Base-by-base conservation (phyloP, 495 filamentous ascomycete species). In the Viridothelium virens region DNA sequence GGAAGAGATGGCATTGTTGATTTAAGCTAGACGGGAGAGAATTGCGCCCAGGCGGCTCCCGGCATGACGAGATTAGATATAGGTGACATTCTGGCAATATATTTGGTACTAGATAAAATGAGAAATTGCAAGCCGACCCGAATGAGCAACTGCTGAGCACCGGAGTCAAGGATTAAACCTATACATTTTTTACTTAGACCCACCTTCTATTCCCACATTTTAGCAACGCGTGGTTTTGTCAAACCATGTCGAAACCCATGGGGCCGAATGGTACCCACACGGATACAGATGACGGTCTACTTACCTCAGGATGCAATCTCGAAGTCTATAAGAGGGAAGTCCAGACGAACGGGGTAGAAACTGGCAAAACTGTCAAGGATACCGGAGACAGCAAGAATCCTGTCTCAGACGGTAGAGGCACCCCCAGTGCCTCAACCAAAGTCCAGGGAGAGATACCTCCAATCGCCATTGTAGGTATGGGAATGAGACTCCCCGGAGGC, bases 381-480 rank as follows among this genome's bases (percentile, higher is more conserved):
- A 14, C 41, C 7, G 14, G 14, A 7, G 41, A 14, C 41, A 14
- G 7, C 7, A 44, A 44, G 41, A 7, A 14, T 53, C 48, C 12
- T 5, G n/a, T n/a, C n/a, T 25, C 18, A n/a, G n/a, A 25, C 12
- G 48, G 18, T 25, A 14, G 18, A 53, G n/a, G 11, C 16, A 5
- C 18, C 11, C 16, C 48, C 11, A 53, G n/a, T 5, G 5, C 5
- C 18, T 25, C 5, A 53, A 14, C 48, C 11, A 53, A 25, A 18
- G n/a, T 18, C 11, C 5, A 5, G 48, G n/a, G n/a, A 9, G 18
- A 53, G n/a, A 5, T n/a, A 5, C 12, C n/a, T 25, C 77, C 79
- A 9, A 79, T 85, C 47, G 81, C 83, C 33, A 81, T 85, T 63
- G 74, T 78, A 34, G 80, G 83, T 4, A 75, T 83, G 73, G 82